Conservation (phyloP, 495 filamentous ascomycete genomes). For the Hypoxylon rickii region DNA sequence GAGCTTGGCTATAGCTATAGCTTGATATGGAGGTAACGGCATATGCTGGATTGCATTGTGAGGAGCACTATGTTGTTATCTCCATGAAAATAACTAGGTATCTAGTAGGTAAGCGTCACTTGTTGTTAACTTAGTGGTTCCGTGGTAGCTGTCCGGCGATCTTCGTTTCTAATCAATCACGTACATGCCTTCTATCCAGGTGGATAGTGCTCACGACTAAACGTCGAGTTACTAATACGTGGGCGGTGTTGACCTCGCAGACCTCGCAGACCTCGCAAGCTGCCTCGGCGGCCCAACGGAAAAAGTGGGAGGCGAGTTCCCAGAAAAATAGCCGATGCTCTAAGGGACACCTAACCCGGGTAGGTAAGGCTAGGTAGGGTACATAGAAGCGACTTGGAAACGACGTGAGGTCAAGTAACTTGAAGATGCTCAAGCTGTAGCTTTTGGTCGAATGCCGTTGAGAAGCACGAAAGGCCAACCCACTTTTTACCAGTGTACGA, state of each 20-base stretch:
- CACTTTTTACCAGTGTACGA: slow-evolving; percentile 9
- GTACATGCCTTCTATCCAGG: too few relatives aligned
- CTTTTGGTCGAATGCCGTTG: too few relatives aligned
- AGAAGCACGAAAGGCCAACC: slow-evolving; percentile 4
- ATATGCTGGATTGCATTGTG: background rate
- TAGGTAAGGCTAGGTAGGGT: slow-evolving; percentile 7
- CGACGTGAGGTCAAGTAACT: background rate
- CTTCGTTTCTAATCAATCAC: too few relatives aligned
- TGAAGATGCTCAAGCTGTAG: too few relatives aligned
- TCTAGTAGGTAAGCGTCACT: background rate
- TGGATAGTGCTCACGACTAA: too few relatives aligned
- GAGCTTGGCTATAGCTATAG: slow-evolving; percentile 6
- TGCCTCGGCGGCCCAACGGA: slow-evolving; percentile 34
- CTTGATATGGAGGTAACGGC: background rate
- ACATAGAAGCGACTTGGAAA: background rate
- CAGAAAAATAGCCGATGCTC: slow-evolving; percentile 35
- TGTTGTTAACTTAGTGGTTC: background rate
- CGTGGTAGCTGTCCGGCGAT: too few relatives aligned
- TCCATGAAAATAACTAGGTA: background rate
- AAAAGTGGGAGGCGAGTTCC: slow-evolving; percentile 1
- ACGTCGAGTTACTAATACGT: background rate
- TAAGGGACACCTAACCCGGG: slow-evolving; percentile 7
- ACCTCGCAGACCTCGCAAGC: too few relatives aligned
- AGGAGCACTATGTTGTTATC: too few relatives aligned
- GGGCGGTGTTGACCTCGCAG: slow-evolving; percentile 13